Evolutionary conservation across 169 alveolate species (phyloP).

Genomic region (Eimeria sp.): DNA sequence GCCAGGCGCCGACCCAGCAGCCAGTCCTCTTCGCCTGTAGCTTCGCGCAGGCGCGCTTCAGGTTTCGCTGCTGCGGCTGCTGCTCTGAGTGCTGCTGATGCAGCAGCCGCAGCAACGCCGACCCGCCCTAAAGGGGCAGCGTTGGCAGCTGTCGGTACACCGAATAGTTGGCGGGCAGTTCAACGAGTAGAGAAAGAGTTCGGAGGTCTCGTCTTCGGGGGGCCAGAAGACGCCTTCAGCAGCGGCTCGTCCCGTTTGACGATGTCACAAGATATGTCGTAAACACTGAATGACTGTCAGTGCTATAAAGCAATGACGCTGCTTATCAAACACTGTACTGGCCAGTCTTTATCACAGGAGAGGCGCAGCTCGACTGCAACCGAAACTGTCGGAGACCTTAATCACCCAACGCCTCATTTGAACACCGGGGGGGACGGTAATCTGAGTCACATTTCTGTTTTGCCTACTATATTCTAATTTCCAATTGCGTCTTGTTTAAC

Average conservation of each 20-base stretch:
- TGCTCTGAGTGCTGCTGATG: conserved; percentile 65
- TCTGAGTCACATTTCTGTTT: neutral
- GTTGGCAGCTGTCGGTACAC: conserved; percentile 46
- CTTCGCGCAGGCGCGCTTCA: conserved; percentile 59
- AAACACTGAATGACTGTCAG: neutral
- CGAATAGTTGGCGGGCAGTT: conserved; percentile 39
- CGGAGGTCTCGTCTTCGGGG: neutral
- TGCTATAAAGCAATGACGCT: neutral
- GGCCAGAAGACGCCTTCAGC: conserved; percentile 5
- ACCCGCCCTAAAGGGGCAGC: conserved; percentile 39
- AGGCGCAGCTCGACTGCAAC: neutral
- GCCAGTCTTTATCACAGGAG: neutral
- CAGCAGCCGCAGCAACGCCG: conserved; percentile 64
- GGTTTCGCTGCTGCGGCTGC: conserved; percentile 31
- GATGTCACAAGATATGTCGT: conserved; percentile 11
- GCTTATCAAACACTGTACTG: neutral
- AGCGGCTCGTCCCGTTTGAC: neutral
- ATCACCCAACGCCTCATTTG: neutral
- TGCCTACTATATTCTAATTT: neutral
- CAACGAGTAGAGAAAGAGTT: conserved; percentile 38
- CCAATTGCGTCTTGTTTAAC: neutral
- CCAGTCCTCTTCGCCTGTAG: conserved; percentile 27
- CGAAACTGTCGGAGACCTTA: neutral
- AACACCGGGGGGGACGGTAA: neutral
- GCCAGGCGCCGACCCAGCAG: conserved; percentile 68